These are phyloP conservation scores for Tricholomella constricta DNA, from an alignment of 768 basidiomycete genomes.

Conservation along the genomic window DNA sequence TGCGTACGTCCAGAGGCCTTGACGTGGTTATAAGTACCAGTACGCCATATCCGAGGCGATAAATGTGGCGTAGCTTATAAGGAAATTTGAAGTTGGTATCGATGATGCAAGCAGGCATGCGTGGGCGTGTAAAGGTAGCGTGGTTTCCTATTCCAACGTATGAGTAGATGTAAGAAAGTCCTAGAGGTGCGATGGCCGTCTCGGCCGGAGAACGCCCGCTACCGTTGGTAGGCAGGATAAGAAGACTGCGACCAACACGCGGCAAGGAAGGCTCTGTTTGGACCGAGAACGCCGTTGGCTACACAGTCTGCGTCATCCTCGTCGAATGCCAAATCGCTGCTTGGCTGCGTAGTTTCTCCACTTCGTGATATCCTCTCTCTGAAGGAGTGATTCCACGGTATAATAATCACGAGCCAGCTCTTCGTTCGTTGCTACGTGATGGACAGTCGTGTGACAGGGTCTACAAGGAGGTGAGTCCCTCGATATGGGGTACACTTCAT, in stretches of 20 bases:
- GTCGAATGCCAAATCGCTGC: slow-evolving; percentile 36
- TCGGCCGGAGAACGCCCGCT: background rate
- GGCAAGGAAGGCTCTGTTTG: too few relatives aligned
- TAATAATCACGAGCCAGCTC: slow-evolving; percentile 51
- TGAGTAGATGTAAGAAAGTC: background rate
- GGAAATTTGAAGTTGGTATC: background rate
- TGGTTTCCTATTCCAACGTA: background rate
- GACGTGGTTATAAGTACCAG: background rate
- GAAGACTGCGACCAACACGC: too few relatives aligned
- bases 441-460: slow-evolving; percentile 54
- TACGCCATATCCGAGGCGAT: slow-evolving; percentile 5
- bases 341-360: slow-evolving; percentile 58
- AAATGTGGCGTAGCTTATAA: slow-evolving; percentile 6
- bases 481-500: background rate
- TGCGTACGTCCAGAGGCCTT: background rate
- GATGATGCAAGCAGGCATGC: background rate
- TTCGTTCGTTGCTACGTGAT: slow-evolving; percentile 51
- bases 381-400: slow-evolving; percentile 50
- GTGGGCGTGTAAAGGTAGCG: background rate
- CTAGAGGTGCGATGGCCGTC: background rate
- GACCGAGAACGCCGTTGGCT: too few relatives aligned
- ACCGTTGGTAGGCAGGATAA: background rate
- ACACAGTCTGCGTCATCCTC: slow-evolving; percentile 22
- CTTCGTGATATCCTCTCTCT: slow-evolving; percentile 55
- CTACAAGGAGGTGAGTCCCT: slow-evolving; percentile 26